These are phyloP conservation scores for Arxiozyma slooffiae DNA, from an alignment of 1,139 yeast genomes.

Conservation along the genomic window DNA sequence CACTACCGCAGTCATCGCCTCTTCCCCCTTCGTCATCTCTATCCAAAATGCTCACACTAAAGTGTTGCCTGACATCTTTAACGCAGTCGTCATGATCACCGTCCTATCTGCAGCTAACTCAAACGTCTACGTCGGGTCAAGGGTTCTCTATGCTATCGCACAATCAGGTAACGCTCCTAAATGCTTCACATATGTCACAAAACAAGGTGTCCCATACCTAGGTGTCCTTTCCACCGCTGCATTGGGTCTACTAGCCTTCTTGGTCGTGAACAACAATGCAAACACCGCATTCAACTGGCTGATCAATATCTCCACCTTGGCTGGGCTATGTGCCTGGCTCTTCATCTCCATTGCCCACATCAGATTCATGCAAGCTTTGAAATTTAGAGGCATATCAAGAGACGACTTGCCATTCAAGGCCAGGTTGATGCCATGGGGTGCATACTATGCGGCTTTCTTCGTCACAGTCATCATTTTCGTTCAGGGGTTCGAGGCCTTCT, in stretches of 20 bases:
- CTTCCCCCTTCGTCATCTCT: constrained; percentile 70
- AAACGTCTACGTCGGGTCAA: constrained; percentile 67
- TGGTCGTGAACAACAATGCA: constrained; percentile 55
- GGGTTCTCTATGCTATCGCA: constrained; percentile 65
- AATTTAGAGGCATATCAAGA: constrained; percentile 49
- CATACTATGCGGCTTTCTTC: constrained; percentile 46
- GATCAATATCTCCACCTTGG: constrained; percentile 68
- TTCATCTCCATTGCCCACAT: constrained; percentile 56
- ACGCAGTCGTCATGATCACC: constrained; percentile 62
- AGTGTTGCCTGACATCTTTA: constrained; percentile 60
- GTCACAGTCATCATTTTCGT: constrained; percentile 47
- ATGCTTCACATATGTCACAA: constrained; percentile 45
- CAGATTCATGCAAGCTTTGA: constrained; percentile 53
- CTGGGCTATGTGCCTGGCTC: constrained; percentile 68
- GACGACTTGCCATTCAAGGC: constrained; percentile 64
- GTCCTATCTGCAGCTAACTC: constrained; percentile 75
- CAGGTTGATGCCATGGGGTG: constrained; percentile 49
- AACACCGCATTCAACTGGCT: constrained; percentile 74
- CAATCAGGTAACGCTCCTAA: constrained; percentile 55
- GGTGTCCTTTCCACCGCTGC: constrained; percentile 50
- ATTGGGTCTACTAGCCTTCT: constrained; percentile 57
- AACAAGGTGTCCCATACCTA: constrained; percentile 56
- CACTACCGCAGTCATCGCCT: constrained; percentile 39
- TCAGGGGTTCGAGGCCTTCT: constrained; percentile 54
- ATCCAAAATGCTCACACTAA: constrained; percentile 61